Evolutionary conservation across 176 grass and related monocot species (phyloP).

Genomic region (maize (Zea mays)): Zm-B73-REFERENCE-NAM-5.0 NC_050097.1:1916001-1916500

Average conservation of each 20-base stretch:
- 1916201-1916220: not conserved
- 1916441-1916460: slow-evolving; percentile 78
- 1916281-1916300: not conserved
- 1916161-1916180: not conserved
- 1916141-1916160: not conserved
- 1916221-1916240: not conserved
- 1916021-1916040: slow-evolving; percentile 89
- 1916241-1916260: slow-evolving; percentile 15
- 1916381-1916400: not conserved
- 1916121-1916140: not conserved
- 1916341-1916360: not conserved
- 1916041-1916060: slow-evolving; percentile 92
- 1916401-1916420: slow-evolving; percentile 71
- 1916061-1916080: slow-evolving; percentile 93
- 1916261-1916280: not conserved
- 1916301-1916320: slow-evolving; percentile 1
- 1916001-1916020: slow-evolving; percentile 87
- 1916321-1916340: slow-evolving; percentile 10
- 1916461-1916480: slow-evolving; percentile 63
- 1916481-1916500: slow-evolving; percentile 2
- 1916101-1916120: slow-evolving; percentile 52
- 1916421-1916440: slow-evolving; percentile 89
- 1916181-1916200: not conserved
- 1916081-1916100: slow-evolving; percentile 93
- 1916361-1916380: slow-evolving; percentile 5